Base-by-base conservation (phyloP, 148 eudicot genomes). In the Chenopodium berlandieri region DNA sequence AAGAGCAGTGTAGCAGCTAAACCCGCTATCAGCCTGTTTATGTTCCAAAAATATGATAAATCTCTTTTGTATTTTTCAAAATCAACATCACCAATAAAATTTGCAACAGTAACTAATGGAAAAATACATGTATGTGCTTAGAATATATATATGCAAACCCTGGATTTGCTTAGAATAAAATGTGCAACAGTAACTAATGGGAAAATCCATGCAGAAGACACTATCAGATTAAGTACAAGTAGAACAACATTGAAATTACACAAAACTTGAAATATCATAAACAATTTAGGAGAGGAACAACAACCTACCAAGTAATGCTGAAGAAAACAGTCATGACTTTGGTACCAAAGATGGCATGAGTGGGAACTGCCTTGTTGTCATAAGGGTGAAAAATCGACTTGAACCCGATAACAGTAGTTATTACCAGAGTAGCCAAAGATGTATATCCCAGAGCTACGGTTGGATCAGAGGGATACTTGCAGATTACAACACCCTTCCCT, bases 391-490 rank as follows among this genome's bases (percentile, higher is more conserved):
- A 88, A 65, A 95, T 64, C 5, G 97, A 89, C 80, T 76, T 58
- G 50, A 81, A 91, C 8, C 98, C 98, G 27, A 84, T 73, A 69
- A 84, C 75, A 9, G 91, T 78, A 34, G 90, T 87, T 54, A 86
- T 82, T 10, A 82, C 31, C 46, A 95, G 93, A 76, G 88, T 89
- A 20, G 13, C 92, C 71, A 86, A 77, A 9, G 97, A 92, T 50
- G 91, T 65, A 81, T 86, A 91, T 63, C 98, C 98, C 85, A 95
- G 85, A 70, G 47, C 86, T 52, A 93, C 92, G 12, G 89, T 86
- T 23, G 97, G 96, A 78, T 91, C 94, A 44, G 91, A 87, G 9
- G 95, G 91, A 81, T 89, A 95, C 84, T 91, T 93, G 96, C 98
- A 95, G 78, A 91, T 89, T 27, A 91, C 89, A 4, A 88, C 90